Conservation (phyloP, 2,329 filamentous ascomycete species). For the Trichoderma arundinaceum region DNA sequence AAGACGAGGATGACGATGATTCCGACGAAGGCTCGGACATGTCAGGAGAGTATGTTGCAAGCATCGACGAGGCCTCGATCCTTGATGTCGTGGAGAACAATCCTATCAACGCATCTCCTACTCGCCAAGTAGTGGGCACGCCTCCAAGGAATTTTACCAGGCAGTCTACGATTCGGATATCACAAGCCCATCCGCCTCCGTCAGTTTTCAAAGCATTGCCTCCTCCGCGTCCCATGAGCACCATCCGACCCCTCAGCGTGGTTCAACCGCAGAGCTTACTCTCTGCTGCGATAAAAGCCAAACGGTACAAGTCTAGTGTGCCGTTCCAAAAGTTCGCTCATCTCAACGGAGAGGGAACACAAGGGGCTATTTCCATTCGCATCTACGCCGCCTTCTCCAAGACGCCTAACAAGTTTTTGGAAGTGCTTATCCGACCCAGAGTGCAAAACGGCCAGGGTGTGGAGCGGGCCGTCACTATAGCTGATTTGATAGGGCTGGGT, state of each 20-base stretch:
- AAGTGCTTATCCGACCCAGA: constrained; percentile 72
- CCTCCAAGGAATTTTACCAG: constrained; percentile 65
- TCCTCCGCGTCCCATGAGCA: constrained; percentile 70
- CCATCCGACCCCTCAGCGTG: constrained; percentile 68
- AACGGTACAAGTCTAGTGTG: constrained; percentile 69
- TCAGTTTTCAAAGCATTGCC: constrained; percentile 69
- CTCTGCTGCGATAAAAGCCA: constrained; percentile 74
- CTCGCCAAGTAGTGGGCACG: constrained; percentile 66
- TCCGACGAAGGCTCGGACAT: constrained; percentile 67
- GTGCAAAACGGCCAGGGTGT: constrained; percentile 69
- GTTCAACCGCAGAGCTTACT: constrained; percentile 72
- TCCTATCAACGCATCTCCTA: constrained; percentile 60
- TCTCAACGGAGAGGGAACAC: constrained; percentile 77
- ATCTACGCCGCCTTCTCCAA: constrained; percentile 77
- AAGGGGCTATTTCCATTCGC: constrained; percentile 75
- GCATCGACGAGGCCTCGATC: constrained; percentile 73
- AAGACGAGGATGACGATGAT: constrained; percentile 64
- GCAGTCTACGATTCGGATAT: constrained; percentile 68
- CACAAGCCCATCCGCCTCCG: constrained; percentile 60
- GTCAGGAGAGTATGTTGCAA: constrained; percentile 68
- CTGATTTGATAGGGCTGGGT: constrained; percentile 80
- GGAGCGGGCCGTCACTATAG: constrained; percentile 70
- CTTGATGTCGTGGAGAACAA: constrained; percentile 68
- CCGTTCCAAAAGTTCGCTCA: constrained; percentile 79
- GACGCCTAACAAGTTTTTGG: constrained; percentile 67